Evolutionary conservation across 2,329 filamentous ascomycete genomes (phyloP).

Genomic region (Rutstroemia sp.): DNA sequence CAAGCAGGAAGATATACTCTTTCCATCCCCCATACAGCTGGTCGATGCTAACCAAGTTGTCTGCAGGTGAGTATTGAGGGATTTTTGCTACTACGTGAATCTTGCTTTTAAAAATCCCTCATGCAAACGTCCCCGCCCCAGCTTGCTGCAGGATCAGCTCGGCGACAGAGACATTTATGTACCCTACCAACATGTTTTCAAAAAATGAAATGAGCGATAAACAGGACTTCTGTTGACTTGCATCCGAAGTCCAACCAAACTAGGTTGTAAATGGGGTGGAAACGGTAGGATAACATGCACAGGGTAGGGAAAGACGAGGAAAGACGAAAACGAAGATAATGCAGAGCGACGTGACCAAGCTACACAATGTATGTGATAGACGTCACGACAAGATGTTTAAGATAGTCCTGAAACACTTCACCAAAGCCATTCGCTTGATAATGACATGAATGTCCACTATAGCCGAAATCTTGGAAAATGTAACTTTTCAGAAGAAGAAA

Average conservation of each 20-base stretch:
- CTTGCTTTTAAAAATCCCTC: slow-evolving; percentile 2
- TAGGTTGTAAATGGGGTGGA: background rate
- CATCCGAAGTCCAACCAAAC: background rate
- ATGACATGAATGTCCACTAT: background rate
- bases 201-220: background rate
- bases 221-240: background rate
- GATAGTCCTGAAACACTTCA: too few relatives aligned
- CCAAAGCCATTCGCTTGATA: background rate
- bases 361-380: background rate
- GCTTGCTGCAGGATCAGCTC: background rate
- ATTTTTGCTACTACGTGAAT: slow-evolving; percentile 1
- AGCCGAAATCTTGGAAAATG: background rate
- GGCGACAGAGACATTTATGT: background rate
- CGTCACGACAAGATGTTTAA: too few relatives aligned
- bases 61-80: background rate
- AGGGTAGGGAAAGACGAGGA: background rate
- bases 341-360: background rate
- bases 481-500: background rate
- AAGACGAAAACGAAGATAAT: slow-evolving; percentile 6
- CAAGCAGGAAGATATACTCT: slow-evolving; percentile 2
- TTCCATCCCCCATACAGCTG: too few relatives aligned
- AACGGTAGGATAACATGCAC: background rate
- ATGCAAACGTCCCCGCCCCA: background rate
- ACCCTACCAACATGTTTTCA: background rate
- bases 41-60: background rate